phyloP scores from a whole-genome alignment of 495 filamentous ascomycete species.

The Xylaria venustula region DNA sequence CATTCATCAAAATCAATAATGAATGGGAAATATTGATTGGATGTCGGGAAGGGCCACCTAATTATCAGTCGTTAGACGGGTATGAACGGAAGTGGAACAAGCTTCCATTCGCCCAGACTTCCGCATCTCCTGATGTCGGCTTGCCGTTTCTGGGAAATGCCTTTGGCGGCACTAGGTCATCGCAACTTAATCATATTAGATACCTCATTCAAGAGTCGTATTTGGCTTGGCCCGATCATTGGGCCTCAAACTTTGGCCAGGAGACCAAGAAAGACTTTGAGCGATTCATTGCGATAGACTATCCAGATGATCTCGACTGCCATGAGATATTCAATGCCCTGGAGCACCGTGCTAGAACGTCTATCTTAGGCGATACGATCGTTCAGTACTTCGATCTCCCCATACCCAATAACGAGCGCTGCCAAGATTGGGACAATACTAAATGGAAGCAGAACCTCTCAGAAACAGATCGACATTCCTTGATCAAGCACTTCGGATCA shows the following conservation, averaged over 20 bases:
- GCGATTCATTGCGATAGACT: conserved; percentile 5
- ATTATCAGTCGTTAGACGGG: conserved; percentile 12
- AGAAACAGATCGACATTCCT: not conserved
- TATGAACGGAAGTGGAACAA: conserved; percentile 26
- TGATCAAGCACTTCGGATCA: conserved; percentile 6
- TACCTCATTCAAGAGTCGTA: conserved; percentile 33
- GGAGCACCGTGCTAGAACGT: conserved; percentile 35
- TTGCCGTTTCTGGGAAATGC: conserved; percentile 34
- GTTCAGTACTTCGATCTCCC: conserved; percentile 29
- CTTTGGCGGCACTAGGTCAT: conserved; percentile 31
- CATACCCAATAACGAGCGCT: conserved; percentile 13
- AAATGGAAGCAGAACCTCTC: conserved; percentile 9
- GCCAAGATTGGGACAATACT: conserved; percentile 20
- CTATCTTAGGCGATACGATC: conserved; percentile 30
- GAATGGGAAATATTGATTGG: conserved; percentile 26
- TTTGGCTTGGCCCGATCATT: conserved; percentile 31
- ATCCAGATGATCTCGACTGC: conserved; percentile 14
- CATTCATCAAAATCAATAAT: conserved; percentile 16
- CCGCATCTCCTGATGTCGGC: not conserved
- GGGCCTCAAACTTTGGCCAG: conserved; percentile 19
- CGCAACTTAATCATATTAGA: conserved; percentile 37
- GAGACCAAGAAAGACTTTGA: conserved; percentile 18
- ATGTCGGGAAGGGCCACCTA: conserved; percentile 1
- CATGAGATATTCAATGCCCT: conserved; percentile 35
- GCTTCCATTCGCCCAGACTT: not conserved